Evolutionary conservation across 805 yeast species (phyloP).

Genomic region (Pichia manshurica): DNA sequence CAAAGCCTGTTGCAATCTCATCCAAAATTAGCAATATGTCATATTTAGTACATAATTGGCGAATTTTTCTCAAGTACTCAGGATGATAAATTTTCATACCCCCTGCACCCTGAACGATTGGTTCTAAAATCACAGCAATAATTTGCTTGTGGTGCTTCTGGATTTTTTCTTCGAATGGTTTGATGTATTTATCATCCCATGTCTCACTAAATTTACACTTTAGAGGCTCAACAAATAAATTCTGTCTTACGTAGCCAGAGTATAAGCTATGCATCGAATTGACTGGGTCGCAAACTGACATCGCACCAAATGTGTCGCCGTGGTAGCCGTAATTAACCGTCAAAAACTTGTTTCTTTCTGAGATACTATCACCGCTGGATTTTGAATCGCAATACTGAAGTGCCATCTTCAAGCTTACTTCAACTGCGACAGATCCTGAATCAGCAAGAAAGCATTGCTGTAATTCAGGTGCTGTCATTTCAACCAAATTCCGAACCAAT

Average conservation of each 20-base stretch:
- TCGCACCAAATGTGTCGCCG: constrained; percentile 13
- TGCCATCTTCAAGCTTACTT: constrained; percentile 11
- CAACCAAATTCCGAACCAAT: constrained; percentile 3
- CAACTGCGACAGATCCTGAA: constrained; percentile 11
- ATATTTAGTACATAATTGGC: constrained; percentile 44
- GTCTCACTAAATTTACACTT: constrained; percentile 3
- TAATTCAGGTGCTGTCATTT: constrained; percentile 3
- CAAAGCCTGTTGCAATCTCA: constrained; percentile 54
- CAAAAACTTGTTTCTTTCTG: constrained; percentile 3
- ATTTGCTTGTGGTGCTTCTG: constrained; percentile 10
- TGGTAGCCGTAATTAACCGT: constrained; percentile 11
- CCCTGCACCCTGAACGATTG: constrained; percentile 21
- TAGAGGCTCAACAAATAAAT: constrained; percentile 10
- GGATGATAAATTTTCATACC: constrained; percentile 16
- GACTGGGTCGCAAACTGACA: constrained; percentile 11
- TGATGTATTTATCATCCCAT: constrained; percentile 7
- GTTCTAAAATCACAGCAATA: constrained; percentile 18
- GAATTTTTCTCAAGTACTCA: constrained; percentile 18
- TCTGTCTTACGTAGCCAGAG: constrained; percentile 10
- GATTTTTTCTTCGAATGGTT: constrained; percentile 4
- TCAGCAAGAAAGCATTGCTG: constrained; percentile 10
- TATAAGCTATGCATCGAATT: constrained; percentile 11
- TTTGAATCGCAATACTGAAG: constrained; percentile 10
- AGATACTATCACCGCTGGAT: not conserved
- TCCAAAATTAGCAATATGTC: constrained; percentile 43